Base-by-base conservation (phyloP, 2,329 filamentous ascomycete species). In the Talaromyces amestolkiae region DNA sequence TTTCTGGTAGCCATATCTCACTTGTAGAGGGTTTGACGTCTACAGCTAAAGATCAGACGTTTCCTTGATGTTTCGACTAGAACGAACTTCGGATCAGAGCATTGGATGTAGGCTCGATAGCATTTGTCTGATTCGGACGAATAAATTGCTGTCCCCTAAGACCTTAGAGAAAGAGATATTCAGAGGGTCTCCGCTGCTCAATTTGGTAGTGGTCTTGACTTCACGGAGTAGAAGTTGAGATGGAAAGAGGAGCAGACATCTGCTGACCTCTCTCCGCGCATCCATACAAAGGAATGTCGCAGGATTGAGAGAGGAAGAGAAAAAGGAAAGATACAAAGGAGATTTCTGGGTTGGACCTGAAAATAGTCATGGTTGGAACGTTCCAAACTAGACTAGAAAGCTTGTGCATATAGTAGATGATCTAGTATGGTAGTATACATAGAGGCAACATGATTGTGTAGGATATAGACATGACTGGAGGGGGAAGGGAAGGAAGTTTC, bases 381-480 rank as follows among this genome's bases (percentile, higher is more conserved):
- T 39, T 39, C 31, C 33, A 19, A 56, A 39, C 33, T 22, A 39
- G 33, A 37, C n/a, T 22, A 15, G 11, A 15, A 15, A 37, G 53
- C 3, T n/a, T 22, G 31, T 22, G 33, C 19, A 56, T 19, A 56
- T 22, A 39, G n/a, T 56, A 56, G 53, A 56, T 56, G 53, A 39
- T 54, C n/a, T 37, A 22, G 33, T 37, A 56, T 56, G 53, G 33
- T 22, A 56, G 33, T 19, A 54, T 33, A 17, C 15, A 54, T 54
- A 35, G 51, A 54, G 31, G 33, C n/a, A 39, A 39, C 31, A 56
- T 24, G 53, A 56, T 56, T 22, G 33, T 39, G 11, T 24, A 75
- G 68, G 1, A 66, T 72, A 19, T 70, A 70, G 43, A 73, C 70
- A 35, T 67, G 67, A 15, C 69, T 63, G 15, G 74, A 35, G 11